Base-by-base conservation (phyloP, 495 filamentous ascomycete species). In the Trichoderma asperelloides region DNA sequence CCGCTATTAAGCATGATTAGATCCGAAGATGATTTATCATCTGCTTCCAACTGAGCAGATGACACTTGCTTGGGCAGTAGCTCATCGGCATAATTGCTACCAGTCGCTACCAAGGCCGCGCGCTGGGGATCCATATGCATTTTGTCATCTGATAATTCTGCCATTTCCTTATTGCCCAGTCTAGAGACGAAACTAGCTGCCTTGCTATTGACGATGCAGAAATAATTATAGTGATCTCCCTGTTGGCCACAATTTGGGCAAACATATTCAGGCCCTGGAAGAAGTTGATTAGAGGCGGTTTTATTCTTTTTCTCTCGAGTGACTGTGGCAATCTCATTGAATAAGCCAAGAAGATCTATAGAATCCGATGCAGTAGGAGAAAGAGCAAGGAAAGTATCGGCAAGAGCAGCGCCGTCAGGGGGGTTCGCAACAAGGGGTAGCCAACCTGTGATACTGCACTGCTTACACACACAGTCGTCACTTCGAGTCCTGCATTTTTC, bases 401-500 rank as follows among this genome's bases (percentile, higher is more conserved):
- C 33, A 8, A 37, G 33, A 37, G 33, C 6, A 37, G 2, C 2
- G 33, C 33, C 33, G 5, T 7, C 33, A 37, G 9, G 33, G 28
- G 57, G 28, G 23, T 11, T 23, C 3, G 7, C 15, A 33, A 25
- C 13, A 23, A 11, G 62, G 33, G 62, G n/a, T 15, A 40, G 62
- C 62, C 62, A 43, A 64, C 62, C 62, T 64, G 4, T 64, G 62
- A 39, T 13, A 41, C n/a, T 25, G 12, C 62, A 64, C 12, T n/a
- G 6, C 18, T 41, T 25, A 23, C 62, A 64, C 8, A 64, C 62
- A 23, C 40, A 64, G 21, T 41, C 62, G 27, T 27, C 11, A 3
- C 27, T 3, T 30, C 55, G 55, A 30, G 25, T 60, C 23, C 3
- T 21, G 6, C 55, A 28, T 12, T 11, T 28, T 15, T 30, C 27